Evolutionary conservation across 768 basidiomycete genomes (phyloP).

Genomic region (Lactifluus subvellereus): DNA sequence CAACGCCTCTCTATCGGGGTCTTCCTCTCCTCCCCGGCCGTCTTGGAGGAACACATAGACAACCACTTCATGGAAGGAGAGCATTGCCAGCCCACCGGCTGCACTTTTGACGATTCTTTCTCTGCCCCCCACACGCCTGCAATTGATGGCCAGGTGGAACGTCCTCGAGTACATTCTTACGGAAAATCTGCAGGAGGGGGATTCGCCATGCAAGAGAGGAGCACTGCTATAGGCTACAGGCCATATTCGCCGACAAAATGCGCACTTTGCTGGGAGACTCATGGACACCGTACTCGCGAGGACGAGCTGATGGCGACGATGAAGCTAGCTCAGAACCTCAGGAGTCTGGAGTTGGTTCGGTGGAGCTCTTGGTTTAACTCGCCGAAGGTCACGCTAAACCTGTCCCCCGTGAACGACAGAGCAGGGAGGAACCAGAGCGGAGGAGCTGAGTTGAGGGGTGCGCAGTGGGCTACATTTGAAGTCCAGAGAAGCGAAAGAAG

Average conservation of each 20-base stretch:
- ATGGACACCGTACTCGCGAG: slow-evolving; percentile 17
- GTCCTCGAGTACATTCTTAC: slow-evolving; percentile 9
- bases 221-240: slow-evolving; percentile 1
- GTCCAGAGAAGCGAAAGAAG: slow-evolving; percentile 38
- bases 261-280: slow-evolving; percentile 17
- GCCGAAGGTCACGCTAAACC: slow-evolving; percentile 8
- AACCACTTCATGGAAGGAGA: slow-evolving; percentile 30
- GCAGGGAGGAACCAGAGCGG: background rate
- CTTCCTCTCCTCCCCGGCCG: slow-evolving; percentile 50
- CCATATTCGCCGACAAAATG: slow-evolving; percentile 23
- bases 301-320: slow-evolving; percentile 22
- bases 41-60: slow-evolving; percentile 43
- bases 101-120: slow-evolving; percentile 11
- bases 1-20: slow-evolving; percentile 53
- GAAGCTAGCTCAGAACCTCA: slow-evolving; percentile 23
- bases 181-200: slow-evolving; percentile 14
- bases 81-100: background rate
- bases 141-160: background rate
- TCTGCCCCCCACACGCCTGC: slow-evolving; percentile 21
- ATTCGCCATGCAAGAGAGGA: background rate
- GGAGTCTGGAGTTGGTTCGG: slow-evolving; percentile 17
- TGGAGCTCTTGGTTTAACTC: slow-evolving; percentile 26
- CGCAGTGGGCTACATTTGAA: slow-evolving; percentile 37
- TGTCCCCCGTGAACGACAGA: background rate
- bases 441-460: background rate